phyloP scores from a whole-genome alignment of 1,139 yeast species.

The Geotrichum phurueaensis region DNA sequence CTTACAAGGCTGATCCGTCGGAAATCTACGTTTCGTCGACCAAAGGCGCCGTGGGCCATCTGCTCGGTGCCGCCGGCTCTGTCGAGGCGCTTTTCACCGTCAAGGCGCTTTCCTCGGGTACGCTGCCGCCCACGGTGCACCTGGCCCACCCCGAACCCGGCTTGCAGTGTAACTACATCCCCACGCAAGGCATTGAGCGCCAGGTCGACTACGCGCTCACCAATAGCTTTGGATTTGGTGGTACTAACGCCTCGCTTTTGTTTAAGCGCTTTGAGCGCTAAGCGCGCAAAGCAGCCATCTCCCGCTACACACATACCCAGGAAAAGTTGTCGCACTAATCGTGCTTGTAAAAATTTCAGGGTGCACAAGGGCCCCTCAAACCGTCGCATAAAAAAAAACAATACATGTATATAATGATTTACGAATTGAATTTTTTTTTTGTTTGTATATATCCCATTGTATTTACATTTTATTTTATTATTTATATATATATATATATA shows the following conservation, averaged over 20 bases:
- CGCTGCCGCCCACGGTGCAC: slow-evolving; percentile 78
- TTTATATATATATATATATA: no score
- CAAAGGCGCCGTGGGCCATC: slow-evolving; percentile 90
- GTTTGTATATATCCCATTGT: background rate
- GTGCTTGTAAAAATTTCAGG: no score
- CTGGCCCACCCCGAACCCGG: slow-evolving; percentile 42
- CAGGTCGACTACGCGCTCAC: slow-evolving; percentile 57
- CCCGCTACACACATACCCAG: no score
- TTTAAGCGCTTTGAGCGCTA: slow-evolving; percentile 35
- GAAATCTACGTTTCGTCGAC: slow-evolving; percentile 61
- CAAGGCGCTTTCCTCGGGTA: slow-evolving; percentile 50
- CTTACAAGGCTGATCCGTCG: slow-evolving; percentile 15
- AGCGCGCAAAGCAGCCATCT: no score
- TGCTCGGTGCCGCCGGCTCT: slow-evolving; percentile 94
- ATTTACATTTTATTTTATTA: background rate
- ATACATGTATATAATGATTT: background rate
- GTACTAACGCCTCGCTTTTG: slow-evolving; percentile 75
- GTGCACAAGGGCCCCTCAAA: background rate
- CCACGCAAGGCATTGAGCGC: slow-evolving; percentile 38
- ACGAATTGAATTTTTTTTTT: no score
- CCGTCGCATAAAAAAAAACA: background rate
- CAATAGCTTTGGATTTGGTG: slow-evolving; percentile 97
- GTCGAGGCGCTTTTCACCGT: slow-evolving; percentile 83
- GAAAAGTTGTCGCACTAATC: no score
- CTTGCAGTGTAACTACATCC: slow-evolving; percentile 58